These are phyloP conservation scores for Elsinoe ampelina DNA, from an alignment of 2,329 filamentous ascomycete species.

Conservation along the genomic window DNA sequence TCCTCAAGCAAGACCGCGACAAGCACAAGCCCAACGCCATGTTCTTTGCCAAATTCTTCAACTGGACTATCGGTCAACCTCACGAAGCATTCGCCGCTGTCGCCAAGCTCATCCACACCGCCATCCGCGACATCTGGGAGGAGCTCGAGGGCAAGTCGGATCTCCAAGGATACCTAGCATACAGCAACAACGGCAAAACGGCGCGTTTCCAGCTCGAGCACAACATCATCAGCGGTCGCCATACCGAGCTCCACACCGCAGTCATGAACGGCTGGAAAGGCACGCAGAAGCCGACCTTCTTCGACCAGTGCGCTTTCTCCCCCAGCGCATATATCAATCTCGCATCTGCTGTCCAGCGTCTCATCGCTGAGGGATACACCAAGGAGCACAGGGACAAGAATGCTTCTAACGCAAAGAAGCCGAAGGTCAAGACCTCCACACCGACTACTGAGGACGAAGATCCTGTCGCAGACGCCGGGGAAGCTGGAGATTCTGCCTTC, in stretches of 20 bases:
- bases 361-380: constrained; percentile 1
- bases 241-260: neutral
- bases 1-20: neutral
- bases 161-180: neutral
- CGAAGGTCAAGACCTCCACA: no score
- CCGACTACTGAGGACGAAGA: no score
- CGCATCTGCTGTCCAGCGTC: neutral
- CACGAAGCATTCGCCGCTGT: neutral
- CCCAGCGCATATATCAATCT: neutral
- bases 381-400: neutral
- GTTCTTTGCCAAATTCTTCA: neutral
- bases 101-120: neutral
- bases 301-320: neutral
- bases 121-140: neutral
- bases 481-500: no score
- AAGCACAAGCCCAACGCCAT: neutral
- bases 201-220: neutral
- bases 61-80: neutral
- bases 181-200: neutral
- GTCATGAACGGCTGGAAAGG: neutral
- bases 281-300: neutral
- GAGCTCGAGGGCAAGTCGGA: neutral
- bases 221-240: neutral
- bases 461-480: no score
- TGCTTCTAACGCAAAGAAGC: no score